phyloP scores from a whole-genome alignment of 2,329 filamentous ascomycete species.

The Hymenoscyphus repandus region DNA sequence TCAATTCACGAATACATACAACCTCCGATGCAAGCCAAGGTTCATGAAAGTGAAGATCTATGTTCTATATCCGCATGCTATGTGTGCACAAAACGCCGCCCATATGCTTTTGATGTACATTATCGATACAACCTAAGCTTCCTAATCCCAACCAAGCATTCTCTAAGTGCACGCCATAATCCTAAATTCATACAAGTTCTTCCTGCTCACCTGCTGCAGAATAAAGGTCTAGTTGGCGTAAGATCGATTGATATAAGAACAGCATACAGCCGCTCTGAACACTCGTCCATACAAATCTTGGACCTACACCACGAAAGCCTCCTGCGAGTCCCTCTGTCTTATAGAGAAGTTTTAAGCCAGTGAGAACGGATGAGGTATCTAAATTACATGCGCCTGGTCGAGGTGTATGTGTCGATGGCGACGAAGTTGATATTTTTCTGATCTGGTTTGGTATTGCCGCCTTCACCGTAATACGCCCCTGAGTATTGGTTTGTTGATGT shows the following conservation, averaged over 20 bases:
- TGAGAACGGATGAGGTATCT: conserved; percentile 84
- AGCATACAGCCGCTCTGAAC: conserved; percentile 97
- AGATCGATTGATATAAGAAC: conserved; percentile 84
- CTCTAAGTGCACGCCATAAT: background rate
- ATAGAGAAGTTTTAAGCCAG: conserved; percentile 82
- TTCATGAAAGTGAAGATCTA: conserved; percentile 28
- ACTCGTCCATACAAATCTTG: conserved; percentile 91
- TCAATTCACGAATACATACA: no score
- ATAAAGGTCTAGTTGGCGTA: conserved; percentile 66
- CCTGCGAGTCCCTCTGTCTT: conserved; percentile 80
- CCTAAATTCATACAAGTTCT: conserved; percentile 19
- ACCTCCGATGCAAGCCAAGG: background rate
- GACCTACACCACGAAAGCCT: conserved; percentile 92
- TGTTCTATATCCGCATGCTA: conserved; percentile 21
- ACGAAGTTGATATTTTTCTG: conserved; percentile 81
- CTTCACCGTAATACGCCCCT: conserved; percentile 25
- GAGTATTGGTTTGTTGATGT: conserved; percentile 17
- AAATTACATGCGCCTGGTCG: conserved; percentile 74
- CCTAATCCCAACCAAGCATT: background rate
- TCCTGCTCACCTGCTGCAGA: conserved; percentile 16
- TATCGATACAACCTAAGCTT: conserved; percentile 19
- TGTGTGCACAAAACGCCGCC: conserved; percentile 26
- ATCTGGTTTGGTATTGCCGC: conserved; percentile 41
- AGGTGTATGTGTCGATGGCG: conserved; percentile 76
- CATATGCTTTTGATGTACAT: conserved; percentile 26